Evolutionary conservation across 345 rosid genomes (phyloP).

Genomic region (Eutrema heterophyllum): DNA sequence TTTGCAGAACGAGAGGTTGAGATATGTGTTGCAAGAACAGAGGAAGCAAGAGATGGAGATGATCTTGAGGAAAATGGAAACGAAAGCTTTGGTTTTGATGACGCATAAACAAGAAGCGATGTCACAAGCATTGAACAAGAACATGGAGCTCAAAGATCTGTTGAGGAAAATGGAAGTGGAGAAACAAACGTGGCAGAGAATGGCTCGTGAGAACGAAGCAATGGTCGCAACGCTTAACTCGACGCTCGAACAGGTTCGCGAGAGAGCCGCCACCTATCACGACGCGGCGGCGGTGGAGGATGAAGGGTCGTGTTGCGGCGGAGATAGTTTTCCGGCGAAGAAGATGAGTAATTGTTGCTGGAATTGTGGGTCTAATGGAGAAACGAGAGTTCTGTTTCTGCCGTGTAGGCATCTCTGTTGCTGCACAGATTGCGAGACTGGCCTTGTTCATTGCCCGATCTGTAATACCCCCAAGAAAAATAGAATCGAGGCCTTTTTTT

Average conservation of each 20-base stretch:
- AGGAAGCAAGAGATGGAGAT: conserved; percentile 42
- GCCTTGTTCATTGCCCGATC: conserved; percentile 63
- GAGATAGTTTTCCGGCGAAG: conserved; percentile 11
- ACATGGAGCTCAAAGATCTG: conserved; percentile 52
- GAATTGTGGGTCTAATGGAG: conserved; percentile 44
- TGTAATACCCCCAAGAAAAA: conserved; percentile 69
- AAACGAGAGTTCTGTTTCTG: conserved; percentile 69
- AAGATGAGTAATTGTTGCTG: conserved; percentile 35
- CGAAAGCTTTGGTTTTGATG: conserved; percentile 35
- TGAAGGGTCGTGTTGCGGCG: conserved; percentile 45
- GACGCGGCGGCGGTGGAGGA: conserved; percentile 37
- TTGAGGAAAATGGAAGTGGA: conserved; percentile 52
- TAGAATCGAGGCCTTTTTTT: conserved; percentile 58
- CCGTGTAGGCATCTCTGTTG: conserved; percentile 94
- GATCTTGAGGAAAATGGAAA: conserved; percentile 39
- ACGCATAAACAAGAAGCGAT: conserved; percentile 63
- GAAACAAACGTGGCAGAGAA: conserved; percentile 55
- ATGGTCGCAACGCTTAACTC: conserved; percentile 44
- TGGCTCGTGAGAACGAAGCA: conserved; percentile 57
- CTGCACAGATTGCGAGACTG: conserved; percentile 53
- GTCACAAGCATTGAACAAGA: conserved; percentile 39
- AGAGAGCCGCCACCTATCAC: conserved; percentile 34
- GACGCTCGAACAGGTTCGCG: conserved; percentile 44
- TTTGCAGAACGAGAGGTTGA: conserved; percentile 53
- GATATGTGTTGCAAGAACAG: conserved; percentile 49